These are phyloP conservation scores for Flueggea neowawraea DNA, from an alignment of 441 rosid genomes.

Conservation along the genomic window DNA sequence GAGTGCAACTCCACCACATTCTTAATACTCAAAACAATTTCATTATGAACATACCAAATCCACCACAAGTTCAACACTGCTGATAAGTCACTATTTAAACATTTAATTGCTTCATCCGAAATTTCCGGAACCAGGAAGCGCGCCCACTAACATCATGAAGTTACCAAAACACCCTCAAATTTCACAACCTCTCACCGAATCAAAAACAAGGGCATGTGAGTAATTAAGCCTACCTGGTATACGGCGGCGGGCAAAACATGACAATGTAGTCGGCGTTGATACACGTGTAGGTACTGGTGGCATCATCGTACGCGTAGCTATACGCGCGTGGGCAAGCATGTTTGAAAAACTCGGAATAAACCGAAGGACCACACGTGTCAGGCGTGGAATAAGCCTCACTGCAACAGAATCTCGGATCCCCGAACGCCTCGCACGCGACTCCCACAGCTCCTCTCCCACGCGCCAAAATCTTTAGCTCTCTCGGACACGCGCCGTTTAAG, in stretches of 20 bases:
- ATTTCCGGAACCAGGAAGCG: too few species aligned
- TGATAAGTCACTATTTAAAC: too few species aligned
- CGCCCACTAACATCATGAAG: not conserved
- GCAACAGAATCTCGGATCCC: conserved; percentile 74
- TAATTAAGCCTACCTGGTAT: conserved; percentile 44
- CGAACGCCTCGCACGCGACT: conserved; percentile 73
- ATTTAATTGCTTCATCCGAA: too few species aligned
- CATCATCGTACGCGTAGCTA: conserved; percentile 82
- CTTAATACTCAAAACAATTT: too few species aligned
- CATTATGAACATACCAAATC: too few species aligned
- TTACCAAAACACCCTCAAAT: not conserved
- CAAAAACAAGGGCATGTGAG: not conserved
- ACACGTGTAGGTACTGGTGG: conserved; percentile 74
- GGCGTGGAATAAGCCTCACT: conserved; percentile 78
- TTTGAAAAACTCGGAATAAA: conserved; percentile 73
- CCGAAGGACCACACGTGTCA: conserved; percentile 60
- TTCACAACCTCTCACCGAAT: too few species aligned
- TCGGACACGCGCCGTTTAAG: conserved; percentile 68
- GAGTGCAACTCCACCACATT: too few species aligned
- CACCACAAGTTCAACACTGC: too few species aligned
- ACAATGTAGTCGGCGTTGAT: conserved; percentile 53
- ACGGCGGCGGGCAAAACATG: conserved; percentile 59
- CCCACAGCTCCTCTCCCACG: conserved; percentile 24
- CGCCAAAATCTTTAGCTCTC: conserved; percentile 59
- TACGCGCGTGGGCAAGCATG: conserved; percentile 68